phyloP scores from a whole-genome alignment of 495 filamentous ascomycete species.

The Aspergillus nidulans region DNA sequence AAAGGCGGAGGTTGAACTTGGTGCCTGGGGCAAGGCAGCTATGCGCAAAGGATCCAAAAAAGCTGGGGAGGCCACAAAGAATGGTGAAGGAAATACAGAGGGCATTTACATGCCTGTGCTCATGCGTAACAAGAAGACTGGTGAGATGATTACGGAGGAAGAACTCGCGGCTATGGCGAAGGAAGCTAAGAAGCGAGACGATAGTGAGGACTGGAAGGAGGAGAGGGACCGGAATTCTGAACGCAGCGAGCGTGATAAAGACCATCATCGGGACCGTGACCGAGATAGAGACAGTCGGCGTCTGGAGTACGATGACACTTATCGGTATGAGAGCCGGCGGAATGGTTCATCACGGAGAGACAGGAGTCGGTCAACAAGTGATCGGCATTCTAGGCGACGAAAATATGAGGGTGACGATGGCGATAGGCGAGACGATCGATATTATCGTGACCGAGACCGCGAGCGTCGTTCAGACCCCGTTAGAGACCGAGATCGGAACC shows the following conservation, averaged over 20 bases:
- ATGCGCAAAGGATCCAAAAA: slow-evolving; percentile 54
- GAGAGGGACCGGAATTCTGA: slow-evolving; percentile 47
- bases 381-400: slow-evolving; percentile 31
- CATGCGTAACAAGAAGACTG: slow-evolving; percentile 62
- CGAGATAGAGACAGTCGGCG: slow-evolving; percentile 30
- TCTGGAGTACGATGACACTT: slow-evolving; percentile 24
- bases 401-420: slow-evolving; percentile 30
- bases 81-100: slow-evolving; percentile 38
- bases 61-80: slow-evolving; percentile 29
- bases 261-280: slow-evolving; percentile 32
- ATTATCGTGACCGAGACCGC: slow-evolving; percentile 29
- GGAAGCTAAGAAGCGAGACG: slow-evolving; percentile 31
- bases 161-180: slow-evolving; percentile 52
- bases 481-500: slow-evolving; percentile 31
- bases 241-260: slow-evolving; percentile 42
- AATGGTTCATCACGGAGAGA: slow-evolving; percentile 34
- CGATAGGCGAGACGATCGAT: slow-evolving; percentile 25
- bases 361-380: slow-evolving; percentile 29
- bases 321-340: slow-evolving; percentile 25
- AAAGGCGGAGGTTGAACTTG: slow-evolving; percentile 70
- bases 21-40: slow-evolving; percentile 66
- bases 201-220: slow-evolving; percentile 45
- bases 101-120: slow-evolving; percentile 63
- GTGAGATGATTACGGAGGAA: slow-evolving; percentile 61
- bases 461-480: slow-evolving; percentile 28